A percentile compares a stretch with the other conserved stretches of the same genome.
Evolutionary conservation across 2,329 filamentous ascomycete species (phyloP).

Genomic region (Trichocomaceae sp.): DNA sequence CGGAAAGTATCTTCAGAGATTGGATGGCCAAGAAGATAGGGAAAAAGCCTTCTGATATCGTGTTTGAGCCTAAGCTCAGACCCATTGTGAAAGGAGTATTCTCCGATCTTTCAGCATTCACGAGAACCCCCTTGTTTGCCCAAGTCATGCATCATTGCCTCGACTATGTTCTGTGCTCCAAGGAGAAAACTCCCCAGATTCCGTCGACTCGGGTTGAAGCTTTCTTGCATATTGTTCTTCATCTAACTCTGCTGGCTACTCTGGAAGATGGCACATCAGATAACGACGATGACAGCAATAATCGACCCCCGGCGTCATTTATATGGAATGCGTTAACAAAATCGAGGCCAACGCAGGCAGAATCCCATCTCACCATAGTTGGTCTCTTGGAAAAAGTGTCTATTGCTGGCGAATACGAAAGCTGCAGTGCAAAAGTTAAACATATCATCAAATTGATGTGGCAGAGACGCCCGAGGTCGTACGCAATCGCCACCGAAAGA

Average conservation of each 20-base stretch:
- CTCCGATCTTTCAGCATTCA: slow-evolving; percentile 68
- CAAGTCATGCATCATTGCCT: slow-evolving; percentile 87
- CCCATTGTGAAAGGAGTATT: slow-evolving; percentile 73
- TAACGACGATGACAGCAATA: slow-evolving; percentile 31
- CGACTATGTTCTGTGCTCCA: slow-evolving; percentile 67
- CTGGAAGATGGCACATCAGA: slow-evolving; percentile 67
- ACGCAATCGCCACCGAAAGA: slow-evolving; percentile 59
- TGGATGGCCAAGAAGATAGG: slow-evolving; percentile 83
- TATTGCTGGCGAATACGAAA: slow-evolving; percentile 66
- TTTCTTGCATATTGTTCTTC: slow-evolving; percentile 84
- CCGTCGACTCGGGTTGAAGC: slow-evolving; percentile 79
- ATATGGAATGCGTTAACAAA: slow-evolving; percentile 63
- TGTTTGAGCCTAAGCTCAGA: slow-evolving; percentile 80
- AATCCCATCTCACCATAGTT: slow-evolving; percentile 44
- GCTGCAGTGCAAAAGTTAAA: slow-evolving; percentile 75
- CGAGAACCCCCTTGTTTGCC: slow-evolving; percentile 74
- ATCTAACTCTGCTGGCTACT: slow-evolving; percentile 78
- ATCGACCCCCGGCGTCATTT: slow-evolving; percentile 57
- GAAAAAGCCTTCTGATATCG: slow-evolving; percentile 71
- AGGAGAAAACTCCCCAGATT: slow-evolving; percentile 64
- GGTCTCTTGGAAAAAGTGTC: slow-evolving; percentile 49
- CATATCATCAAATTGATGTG: slow-evolving; percentile 79
- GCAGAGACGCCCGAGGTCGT: slow-evolving; percentile 69
- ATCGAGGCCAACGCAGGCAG: slow-evolving; percentile 43
- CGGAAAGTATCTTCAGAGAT: slow-evolving; percentile 79